Percentiles rank a stretch among this genome's conserved stretches.
These are phyloP conservation scores for Pythium aquatile DNA, from an alignment of 352 stramenopile genomes.

Conservation along the genomic window DNA sequence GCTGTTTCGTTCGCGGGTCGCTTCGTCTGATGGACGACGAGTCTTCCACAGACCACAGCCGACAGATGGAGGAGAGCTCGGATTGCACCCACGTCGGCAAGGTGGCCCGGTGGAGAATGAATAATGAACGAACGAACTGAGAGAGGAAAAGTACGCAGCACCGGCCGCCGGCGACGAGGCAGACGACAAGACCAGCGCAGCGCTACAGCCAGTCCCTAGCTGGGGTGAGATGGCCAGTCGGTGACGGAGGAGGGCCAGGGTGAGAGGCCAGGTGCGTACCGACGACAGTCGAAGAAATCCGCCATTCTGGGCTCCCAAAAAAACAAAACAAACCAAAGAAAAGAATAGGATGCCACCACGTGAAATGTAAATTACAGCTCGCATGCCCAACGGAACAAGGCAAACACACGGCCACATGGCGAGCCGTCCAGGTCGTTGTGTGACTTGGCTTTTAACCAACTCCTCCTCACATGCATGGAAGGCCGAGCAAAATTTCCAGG, in stretches of 20 bases:
- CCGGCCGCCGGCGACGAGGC: background rate
- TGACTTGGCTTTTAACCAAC: background rate
- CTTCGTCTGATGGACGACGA: slow-evolving; percentile 17
- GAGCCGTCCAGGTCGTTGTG: background rate
- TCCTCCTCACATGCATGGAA: slow-evolving; percentile 18
- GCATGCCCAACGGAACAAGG: background rate
- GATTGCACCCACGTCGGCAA: background rate
- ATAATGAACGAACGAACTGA: background rate
- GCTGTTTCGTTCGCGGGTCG: slow-evolving; percentile 1
- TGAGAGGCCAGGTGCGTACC: background rate
- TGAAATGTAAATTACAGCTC: slow-evolving; percentile 2
- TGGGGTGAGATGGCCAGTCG: background rate
- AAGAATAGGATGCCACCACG: slow-evolving; percentile 6
- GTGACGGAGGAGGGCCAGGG: background rate
- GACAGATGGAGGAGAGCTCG: slow-evolving; percentile 10
- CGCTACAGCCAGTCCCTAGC: background rate
- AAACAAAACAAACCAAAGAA: slow-evolving; percentile 4
- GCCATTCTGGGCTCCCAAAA: background rate
- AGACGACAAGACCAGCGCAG: background rate
- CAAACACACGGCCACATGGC: slow-evolving; percentile 4
- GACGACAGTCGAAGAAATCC: slow-evolving; percentile 4
- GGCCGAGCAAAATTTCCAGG: slow-evolving; percentile 22
- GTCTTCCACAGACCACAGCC: slow-evolving; percentile 1
- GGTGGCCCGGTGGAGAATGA: background rate
- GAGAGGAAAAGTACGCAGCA: background rate